Evolutionary conservation across 371 early-diverging fungal genomes (phyloP).

Genomic region (Basidiobolus meristosporus): DNA sequence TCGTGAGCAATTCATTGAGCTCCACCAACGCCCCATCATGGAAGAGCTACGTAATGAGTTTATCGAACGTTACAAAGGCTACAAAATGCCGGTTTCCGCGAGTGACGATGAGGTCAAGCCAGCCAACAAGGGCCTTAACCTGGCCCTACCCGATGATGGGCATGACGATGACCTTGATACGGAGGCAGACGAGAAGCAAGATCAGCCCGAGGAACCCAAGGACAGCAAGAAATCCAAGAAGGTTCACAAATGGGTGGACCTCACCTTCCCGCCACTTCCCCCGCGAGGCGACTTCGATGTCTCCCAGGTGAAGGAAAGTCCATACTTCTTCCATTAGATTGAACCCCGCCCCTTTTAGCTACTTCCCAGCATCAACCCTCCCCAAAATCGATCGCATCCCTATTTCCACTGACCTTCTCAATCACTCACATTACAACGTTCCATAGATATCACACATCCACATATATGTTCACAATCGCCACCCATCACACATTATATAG

Average conservation of each 20-base stretch:
- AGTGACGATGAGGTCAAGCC: constrained; percentile 13
- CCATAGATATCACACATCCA: no score
- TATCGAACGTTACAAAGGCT: constrained; percentile 53
- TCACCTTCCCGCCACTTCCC: constrained; percentile 61
- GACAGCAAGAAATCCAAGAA: no score
- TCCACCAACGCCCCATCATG: constrained; percentile 78
- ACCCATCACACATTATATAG: no score
- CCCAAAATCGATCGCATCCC: no score
- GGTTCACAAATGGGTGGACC: constrained; percentile 38
- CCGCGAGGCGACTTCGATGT: constrained; percentile 71
- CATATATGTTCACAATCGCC: no score
- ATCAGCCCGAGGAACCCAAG: no score
- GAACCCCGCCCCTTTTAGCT: no score
- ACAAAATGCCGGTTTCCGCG: constrained; percentile 35
- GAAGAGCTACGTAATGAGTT: constrained; percentile 68
- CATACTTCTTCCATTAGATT: constrained; percentile 86
- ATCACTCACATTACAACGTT: no score
- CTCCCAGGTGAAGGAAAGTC: constrained; percentile 48
- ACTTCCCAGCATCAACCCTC: no score
- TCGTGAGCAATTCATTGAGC: constrained; percentile 73
- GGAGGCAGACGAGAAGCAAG: no score
- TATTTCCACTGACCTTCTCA: no score
- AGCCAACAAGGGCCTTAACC: constrained; percentile 1
- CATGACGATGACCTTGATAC: no score
- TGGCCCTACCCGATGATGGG: neutral